Evolutionary conservation across 441 rosid genomes (phyloP), one percentile per base, ranked within the genome.

Genomic region (Euphorbia celastroides): DNA sequence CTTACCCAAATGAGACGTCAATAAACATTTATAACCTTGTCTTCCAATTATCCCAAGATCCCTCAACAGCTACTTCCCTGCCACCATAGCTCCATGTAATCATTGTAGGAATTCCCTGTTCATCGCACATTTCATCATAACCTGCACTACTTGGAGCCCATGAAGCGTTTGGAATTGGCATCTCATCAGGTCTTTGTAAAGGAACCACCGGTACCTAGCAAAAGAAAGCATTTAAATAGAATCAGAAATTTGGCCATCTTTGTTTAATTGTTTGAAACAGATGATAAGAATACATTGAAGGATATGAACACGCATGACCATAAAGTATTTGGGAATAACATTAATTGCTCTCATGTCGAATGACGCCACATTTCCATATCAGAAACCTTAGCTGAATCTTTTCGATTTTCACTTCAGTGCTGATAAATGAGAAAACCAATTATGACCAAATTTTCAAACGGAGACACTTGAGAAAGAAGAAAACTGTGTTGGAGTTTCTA

Each of bases 21-120:
- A 26, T 42, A 6, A 66, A 64, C 42, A 48, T 42, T 8, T 16
- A 38, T 55, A 67, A 94, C 99, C 99, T 92, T 22, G 78, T 73
- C 74, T 76, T 88, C 97, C 97, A 92, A 77, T 88, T 80, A 67
- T 94, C 98, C 99, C 98, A 94, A 13, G 99, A 94, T 57, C 99
- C 99, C 77, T 88, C 94, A 20, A 92, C 93, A 70, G 88, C 83
- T 36, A 94, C 90, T 36, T 86, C 96, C 66, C 82, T 85, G 65
- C 95, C 98, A 8, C 88, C 99, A 48, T 86, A 81, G 73, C 83
- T 79, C 99, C 98, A 94, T 1, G 97, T 90, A 69, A 94, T 84
- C 96, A 94, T 87, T 61, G 93, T 88, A 16, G 98, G 98, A 70
- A 92, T 92, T 5, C 93, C 94, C 72, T 84, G 87, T 67, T 89